Evolutionary conservation across 177 flowering plant species (phyloP).

Genomic region (Telopea speciosissima): DNA sequence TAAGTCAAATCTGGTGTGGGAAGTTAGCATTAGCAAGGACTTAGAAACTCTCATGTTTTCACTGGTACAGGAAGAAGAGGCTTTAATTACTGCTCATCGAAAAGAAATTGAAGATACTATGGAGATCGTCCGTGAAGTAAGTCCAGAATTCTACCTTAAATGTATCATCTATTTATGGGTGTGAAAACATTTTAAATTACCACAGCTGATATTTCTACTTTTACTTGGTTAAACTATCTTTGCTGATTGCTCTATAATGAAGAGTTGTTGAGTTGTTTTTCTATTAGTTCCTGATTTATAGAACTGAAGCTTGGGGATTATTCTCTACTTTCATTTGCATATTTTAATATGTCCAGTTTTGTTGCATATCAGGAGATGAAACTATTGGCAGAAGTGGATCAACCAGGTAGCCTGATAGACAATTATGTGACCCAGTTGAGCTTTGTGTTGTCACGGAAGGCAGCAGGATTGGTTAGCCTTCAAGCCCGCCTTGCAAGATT

Average conservation of each 20-base stretch:
- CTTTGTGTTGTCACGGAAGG: constrained; percentile 90
- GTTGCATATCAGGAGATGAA: constrained; percentile 77
- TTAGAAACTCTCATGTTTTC: background rate
- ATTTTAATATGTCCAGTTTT: background rate
- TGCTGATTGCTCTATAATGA: background rate
- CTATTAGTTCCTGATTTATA: background rate
- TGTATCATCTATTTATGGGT: background rate
- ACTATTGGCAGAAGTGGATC: constrained; percentile 89
- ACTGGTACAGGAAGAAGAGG: constrained; percentile 81
- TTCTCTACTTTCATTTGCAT: background rate
- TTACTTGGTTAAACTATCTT: background rate
- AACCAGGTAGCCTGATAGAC: constrained; percentile 93
- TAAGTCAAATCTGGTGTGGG: no score
- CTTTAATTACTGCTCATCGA: constrained; percentile 84
- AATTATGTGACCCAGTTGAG: constrained; percentile 82
- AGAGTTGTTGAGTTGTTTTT: background rate
- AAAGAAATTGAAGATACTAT: constrained; percentile 97
- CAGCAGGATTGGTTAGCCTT: constrained; percentile 87
- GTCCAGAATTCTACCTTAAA: constrained; percentile 16
- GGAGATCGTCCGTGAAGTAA: constrained; percentile 98
- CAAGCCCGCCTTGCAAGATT: constrained; percentile 96
- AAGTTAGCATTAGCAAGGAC: no score
- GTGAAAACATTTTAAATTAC: background rate
- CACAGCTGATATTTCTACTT: background rate
- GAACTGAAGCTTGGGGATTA: background rate